Evolutionary conservation across 164 flowering plant species (phyloP).

Genomic region (Cinnamomum chago): DNA sequence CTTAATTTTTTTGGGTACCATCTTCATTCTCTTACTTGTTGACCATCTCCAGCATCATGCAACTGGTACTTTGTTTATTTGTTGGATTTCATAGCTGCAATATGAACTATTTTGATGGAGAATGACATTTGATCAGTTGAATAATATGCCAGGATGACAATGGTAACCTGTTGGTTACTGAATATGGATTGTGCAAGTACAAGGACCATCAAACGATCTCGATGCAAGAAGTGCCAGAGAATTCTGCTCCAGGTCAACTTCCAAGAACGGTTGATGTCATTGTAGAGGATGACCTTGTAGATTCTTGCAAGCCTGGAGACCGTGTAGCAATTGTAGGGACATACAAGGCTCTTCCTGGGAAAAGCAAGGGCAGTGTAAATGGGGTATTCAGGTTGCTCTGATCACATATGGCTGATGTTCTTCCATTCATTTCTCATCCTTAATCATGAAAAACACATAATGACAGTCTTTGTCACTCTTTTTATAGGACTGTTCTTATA

Average conservation of each 20-base stretch:
- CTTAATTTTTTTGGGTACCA: not conserved
- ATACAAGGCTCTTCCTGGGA: slow-evolving; percentile 95
- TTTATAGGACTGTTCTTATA: slow-evolving; percentile 79
- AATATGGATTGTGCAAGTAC: slow-evolving; percentile 92
- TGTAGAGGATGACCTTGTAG: slow-evolving; percentile 96
- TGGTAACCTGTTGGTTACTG: slow-evolving; percentile 91
- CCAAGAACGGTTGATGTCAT: slow-evolving; percentile 91
- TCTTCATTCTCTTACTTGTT: slow-evolving; percentile 2
- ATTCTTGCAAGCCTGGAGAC: slow-evolving; percentile 97
- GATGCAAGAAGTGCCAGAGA: slow-evolving; percentile 98
- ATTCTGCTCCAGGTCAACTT: slow-evolving; percentile 97
- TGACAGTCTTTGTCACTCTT: slow-evolving; percentile 7
- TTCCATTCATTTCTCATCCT: not conserved
- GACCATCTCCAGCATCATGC: not conserved
- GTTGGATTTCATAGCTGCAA: not conserved
- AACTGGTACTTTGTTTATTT: not conserved
- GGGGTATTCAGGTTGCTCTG: slow-evolving; percentile 85
- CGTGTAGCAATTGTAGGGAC: slow-evolving; percentile 89
- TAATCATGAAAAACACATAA: not conserved
- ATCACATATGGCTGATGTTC: not conserved
- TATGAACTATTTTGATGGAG: not conserved
- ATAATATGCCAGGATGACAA: slow-evolving; percentile 61
- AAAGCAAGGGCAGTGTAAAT: slow-evolving; percentile 88
- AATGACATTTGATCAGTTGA: not conserved
- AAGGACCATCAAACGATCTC: slow-evolving; percentile 95